A percentile compares a stretch with the other conserved stretches of the same genome.
Conservation (phyloP, 768 basidiomycete genomes). For the Boletus pseudo-olivaceus region DNA sequence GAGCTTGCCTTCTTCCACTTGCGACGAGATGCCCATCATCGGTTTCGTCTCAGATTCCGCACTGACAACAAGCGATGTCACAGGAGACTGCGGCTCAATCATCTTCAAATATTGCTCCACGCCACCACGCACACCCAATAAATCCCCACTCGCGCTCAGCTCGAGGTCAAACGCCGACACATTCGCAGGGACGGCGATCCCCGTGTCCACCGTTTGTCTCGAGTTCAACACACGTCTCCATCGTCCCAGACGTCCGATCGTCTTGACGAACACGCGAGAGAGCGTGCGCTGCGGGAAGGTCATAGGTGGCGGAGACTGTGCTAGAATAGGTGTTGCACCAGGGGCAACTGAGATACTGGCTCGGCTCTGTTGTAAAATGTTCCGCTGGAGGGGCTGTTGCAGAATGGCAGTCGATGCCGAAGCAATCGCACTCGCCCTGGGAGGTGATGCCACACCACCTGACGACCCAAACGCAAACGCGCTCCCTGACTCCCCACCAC, state of each 20-base stretch:
- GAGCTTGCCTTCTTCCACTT: slow-evolving; percentile 7
- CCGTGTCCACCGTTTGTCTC: slow-evolving; percentile 35
- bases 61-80: slow-evolving; percentile 11
- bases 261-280: slow-evolving; percentile 75
- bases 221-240: slow-evolving; percentile 77
- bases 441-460: slow-evolving; percentile 27
- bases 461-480: slow-evolving; percentile 37
- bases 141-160: slow-evolving; percentile 53
- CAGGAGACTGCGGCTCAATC: slow-evolving; percentile 37
- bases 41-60: slow-evolving; percentile 4
- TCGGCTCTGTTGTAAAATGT: slow-evolving; percentile 47
- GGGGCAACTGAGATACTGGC: slow-evolving; percentile 30
- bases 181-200: slow-evolving; percentile 38
- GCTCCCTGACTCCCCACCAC: slow-evolving; percentile 40
- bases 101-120: slow-evolving; percentile 65
- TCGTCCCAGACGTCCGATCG: slow-evolving; percentile 76
- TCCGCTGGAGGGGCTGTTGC: slow-evolving; percentile 56
- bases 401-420: slow-evolving; percentile 59
- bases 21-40: background rate
- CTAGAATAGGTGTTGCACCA: slow-evolving; percentile 9
- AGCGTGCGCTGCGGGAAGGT: slow-evolving; percentile 59
- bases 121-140: slow-evolving; percentile 57
- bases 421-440: slow-evolving; percentile 46
- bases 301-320: slow-evolving; percentile 37
- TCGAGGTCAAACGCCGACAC: slow-evolving; percentile 74